phyloP scores from a whole-genome alignment of 148 eudicot genomes.

The Vaccinium vitisidaea region DNA sequence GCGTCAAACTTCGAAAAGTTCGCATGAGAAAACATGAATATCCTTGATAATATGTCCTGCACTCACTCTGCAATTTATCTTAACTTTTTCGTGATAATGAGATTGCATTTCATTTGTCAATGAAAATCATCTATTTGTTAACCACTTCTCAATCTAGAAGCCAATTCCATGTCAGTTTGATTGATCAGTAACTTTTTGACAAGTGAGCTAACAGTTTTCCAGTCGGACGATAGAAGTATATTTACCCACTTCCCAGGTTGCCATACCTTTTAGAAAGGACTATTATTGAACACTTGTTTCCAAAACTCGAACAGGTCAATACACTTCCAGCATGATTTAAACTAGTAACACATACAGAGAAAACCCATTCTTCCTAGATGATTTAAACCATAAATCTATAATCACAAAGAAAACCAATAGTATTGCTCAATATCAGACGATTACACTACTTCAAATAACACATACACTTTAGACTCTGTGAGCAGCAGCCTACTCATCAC shows the following conservation, averaged over 20 bases:
- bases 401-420: neutral
- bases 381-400: neutral
- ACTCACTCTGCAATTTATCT: neutral
- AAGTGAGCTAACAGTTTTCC: neutral
- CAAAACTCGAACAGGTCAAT: neutral
- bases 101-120: neutral
- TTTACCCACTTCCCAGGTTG: neutral
- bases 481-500: neutral
- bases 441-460: neutral
- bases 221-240: neutral
- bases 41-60: neutral
- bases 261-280: neutral
- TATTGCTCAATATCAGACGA: neutral
- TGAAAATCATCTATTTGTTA: neutral
- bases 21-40: no score
- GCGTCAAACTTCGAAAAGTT: no score
- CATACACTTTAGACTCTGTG: neutral
- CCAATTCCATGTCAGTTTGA: neutral
- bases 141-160: neutral
- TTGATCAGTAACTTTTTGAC: neutral
- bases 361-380: neutral
- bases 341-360: neutral
- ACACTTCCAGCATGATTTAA: neutral
- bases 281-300: neutral
- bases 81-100: no score